A percentile compares a stretch with the other conserved stretches of the same genome.
Evolutionary conservation across 2,329 filamentous ascomycete species (phyloP).

Genomic region (Aureobasidium sp.): DNA sequence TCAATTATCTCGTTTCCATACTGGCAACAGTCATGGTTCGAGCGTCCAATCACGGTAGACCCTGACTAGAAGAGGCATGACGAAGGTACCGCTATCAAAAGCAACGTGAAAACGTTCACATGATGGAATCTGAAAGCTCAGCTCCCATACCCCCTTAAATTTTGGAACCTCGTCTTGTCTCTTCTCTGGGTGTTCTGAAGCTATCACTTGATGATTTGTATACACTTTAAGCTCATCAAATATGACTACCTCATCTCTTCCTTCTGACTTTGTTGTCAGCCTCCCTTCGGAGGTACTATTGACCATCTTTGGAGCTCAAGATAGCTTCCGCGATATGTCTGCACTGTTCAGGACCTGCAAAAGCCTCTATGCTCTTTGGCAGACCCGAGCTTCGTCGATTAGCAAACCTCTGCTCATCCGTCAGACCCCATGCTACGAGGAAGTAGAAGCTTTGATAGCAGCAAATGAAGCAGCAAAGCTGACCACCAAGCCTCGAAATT

Average conservation of each 20-base stretch:
- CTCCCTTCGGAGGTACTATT: background rate
- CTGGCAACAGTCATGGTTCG: background rate
- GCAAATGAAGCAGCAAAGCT: background rate
- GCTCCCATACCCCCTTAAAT: background rate
- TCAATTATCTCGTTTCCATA: background rate
- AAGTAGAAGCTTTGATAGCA: background rate
- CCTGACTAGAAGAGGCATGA: background rate
- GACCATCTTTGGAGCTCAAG: conserved; percentile 6
- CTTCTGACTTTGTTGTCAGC: background rate
- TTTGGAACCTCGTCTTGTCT: background rate
- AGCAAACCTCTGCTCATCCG: background rate
- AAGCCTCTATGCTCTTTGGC: background rate
- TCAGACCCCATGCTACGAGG: background rate
- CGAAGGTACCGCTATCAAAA: conserved; percentile 1
- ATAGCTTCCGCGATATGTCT: conserved; percentile 3
- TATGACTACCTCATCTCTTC: background rate
- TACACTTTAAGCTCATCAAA: background rate
- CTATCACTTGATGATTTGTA: background rate
- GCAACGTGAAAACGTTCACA: conserved; percentile 2
- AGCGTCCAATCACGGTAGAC: background rate
- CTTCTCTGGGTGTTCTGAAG: background rate
- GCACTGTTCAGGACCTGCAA: conserved; percentile 1
- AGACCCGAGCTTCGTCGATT: background rate
- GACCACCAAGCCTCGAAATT: background rate
- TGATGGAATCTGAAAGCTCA: background rate